Conservation (phyloP, 306 rosid genomes). For the Luffa aegyptiaca region DNA sequence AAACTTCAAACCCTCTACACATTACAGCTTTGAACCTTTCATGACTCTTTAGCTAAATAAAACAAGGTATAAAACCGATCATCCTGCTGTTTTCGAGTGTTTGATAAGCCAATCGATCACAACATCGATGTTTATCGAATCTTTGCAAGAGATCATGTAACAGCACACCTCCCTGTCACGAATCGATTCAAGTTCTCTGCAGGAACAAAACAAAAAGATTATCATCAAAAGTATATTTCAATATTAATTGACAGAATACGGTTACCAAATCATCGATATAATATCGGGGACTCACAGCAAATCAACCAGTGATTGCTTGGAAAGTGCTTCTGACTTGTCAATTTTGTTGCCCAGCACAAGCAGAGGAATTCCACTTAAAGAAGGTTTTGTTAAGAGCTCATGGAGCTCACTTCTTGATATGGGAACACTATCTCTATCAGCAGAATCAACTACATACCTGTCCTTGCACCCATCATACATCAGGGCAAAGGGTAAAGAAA, state of each 20-base stretch:
- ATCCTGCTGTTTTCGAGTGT: slow-evolving; percentile 66
- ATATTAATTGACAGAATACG: not conserved
- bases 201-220: slow-evolving; percentile 7
- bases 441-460: slow-evolving; percentile 89
- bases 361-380: slow-evolving; percentile 62
- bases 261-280: not conserved
- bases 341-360: slow-evolving; percentile 90
- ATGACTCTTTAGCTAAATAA: not conserved
- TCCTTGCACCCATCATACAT: slow-evolving; percentile 16
- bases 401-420: slow-evolving; percentile 78
- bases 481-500: not conserved
- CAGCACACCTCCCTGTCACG: slow-evolving; percentile 82
- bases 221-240: not conserved
- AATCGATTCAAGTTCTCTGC: slow-evolving; percentile 75
- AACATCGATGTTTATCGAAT: slow-evolving; percentile 77
- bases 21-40: not conserved
- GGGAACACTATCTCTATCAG: slow-evolving; percentile 86
- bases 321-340: slow-evolving; percentile 90
- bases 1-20: not conserved
- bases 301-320: slow-evolving; percentile 81
- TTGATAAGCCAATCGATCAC: slow-evolving; percentile 97
- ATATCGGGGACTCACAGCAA: slow-evolving; percentile 55
- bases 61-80: slow-evolving; percentile 13
- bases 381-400: slow-evolving; percentile 71
- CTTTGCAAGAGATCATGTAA: slow-evolving; percentile 97